Base-by-base conservation (phyloP, 371 early-diverging fungal genomes). In the Apophysomyces ossiformis region DNA sequence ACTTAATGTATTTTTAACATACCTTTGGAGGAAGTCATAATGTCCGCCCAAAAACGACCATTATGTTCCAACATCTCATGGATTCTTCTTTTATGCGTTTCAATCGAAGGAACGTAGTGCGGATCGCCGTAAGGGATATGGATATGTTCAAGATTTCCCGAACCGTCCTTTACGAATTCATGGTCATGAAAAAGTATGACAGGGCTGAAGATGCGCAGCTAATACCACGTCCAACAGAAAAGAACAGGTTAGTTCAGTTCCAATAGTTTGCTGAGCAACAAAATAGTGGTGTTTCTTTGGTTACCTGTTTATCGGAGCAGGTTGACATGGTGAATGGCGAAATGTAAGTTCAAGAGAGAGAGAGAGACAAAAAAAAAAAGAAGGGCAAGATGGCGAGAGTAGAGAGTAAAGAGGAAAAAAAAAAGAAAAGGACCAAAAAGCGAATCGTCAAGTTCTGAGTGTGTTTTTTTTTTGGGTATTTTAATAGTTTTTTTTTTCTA, bases 101-200 rank as follows among this genome's bases (percentile, higher is more conserved):
- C 69, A 50, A 75, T 68, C 32, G 60, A 68, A 15, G 58, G 70
- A 11, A 58, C 63, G 43, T 78, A 75, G 32, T 68, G 63, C 15
- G 78, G 78, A 67, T 78, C 78, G 39, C 72, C 72, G 47, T 64
- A 71, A 11, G 69, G 63, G 37, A 73, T 69, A 61, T 72, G 78
- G 39, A 74, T 60, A 61, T 74, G 78, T 57, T 72, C 70, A 36
- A 66, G 64, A 37, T 70, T 60, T 35, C 69, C 72, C 32, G 69
- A 65, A 36, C 63, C 66, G 43, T 72, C 71, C 54, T 66, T 67
- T 13, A 72, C 63, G 44, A 69, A 72, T 44, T 70, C 61, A 63
- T 74, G 72, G 45, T 78, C 78, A 63, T 78, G 74, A 46, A 74
- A 78, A 35, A 78, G 71, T 46, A 78, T 75, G 65, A 78, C 71